These are phyloP conservation scores for Hypholoma fasciculare DNA, from an alignment of 768 basidiomycete species.

Conservation along the genomic window DNA sequence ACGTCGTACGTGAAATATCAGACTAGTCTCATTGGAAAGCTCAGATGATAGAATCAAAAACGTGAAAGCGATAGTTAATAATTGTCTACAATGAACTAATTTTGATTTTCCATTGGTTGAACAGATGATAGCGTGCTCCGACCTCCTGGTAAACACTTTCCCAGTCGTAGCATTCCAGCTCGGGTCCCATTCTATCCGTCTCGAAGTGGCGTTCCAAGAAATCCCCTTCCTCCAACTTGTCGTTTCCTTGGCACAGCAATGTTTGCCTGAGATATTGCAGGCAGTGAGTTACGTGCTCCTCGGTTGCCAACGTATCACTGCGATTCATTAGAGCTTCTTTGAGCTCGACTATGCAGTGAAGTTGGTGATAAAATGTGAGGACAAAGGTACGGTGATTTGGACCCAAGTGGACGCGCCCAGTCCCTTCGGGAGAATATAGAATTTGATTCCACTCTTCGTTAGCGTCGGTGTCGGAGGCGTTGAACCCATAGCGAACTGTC, in stretches of 20 bases:
- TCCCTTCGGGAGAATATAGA: constrained; percentile 13
- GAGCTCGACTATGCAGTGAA: constrained; percentile 26
- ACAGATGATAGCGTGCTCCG: too few relatives aligned
- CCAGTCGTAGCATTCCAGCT: constrained; percentile 12
- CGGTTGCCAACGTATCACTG: constrained; percentile 9
- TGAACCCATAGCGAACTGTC: constrained; percentile 16
- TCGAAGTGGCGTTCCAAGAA: constrained; percentile 27
- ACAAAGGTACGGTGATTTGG: constrained; percentile 19
- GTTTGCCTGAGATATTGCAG: constrained; percentile 35
- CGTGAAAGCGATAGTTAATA: too few relatives aligned
- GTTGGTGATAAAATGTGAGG: constrained; percentile 25
- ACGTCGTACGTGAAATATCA: too few relatives aligned
- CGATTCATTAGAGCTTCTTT: constrained; percentile 18
- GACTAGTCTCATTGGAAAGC: too few relatives aligned
- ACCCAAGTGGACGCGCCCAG: constrained; percentile 23
- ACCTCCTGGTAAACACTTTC: neutral
- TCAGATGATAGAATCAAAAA: too few relatives aligned
- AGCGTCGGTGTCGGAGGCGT: constrained; percentile 11
- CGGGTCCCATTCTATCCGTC: constrained; percentile 13
- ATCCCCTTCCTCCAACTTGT: constrained; percentile 32
- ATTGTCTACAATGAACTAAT: too few relatives aligned
- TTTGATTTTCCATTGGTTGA: too few relatives aligned
- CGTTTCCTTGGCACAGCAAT: constrained; percentile 30
- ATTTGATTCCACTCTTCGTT: neutral
- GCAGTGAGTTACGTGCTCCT: constrained; percentile 30